phyloP scores from a whole-genome alignment of 495 filamentous ascomycete species.

The Cryomyces antarcticus region DNA sequence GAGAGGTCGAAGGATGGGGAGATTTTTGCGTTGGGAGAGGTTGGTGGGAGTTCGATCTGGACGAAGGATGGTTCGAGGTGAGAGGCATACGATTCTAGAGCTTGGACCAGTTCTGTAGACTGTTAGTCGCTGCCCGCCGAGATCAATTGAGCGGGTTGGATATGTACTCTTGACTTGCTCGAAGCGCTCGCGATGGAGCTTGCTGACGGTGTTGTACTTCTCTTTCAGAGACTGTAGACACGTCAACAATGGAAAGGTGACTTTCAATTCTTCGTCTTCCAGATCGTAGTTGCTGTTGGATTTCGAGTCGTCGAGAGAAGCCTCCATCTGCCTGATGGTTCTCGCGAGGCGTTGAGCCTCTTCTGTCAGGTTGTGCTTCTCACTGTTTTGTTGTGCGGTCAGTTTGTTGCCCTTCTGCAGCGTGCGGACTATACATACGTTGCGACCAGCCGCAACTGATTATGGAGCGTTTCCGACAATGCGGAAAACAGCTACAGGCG shows the following conservation, averaged over 20 bases:
- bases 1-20: constrained; percentile 75
- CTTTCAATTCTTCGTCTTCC: constrained; percentile 42
- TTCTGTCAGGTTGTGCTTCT: constrained; percentile 72
- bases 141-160: constrained; percentile 1
- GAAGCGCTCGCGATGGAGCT: constrained; percentile 69
- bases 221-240: constrained; percentile 67
- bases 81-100: constrained; percentile 82
- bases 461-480: constrained; percentile 69
- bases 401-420: background rate
- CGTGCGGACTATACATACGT: constrained; percentile 23
- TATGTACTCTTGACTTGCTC: constrained; percentile 85
- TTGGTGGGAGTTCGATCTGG: constrained; percentile 61
- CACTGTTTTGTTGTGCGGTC: constrained; percentile 22
- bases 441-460: constrained; percentile 59
- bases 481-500: constrained; percentile 54
- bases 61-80: constrained; percentile 81
- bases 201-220: constrained; percentile 59
- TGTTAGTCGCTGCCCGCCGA: background rate
- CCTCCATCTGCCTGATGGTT: constrained; percentile 79
- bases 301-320: constrained; percentile 60
- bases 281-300: constrained; percentile 34
- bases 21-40: constrained; percentile 49
- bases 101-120: constrained; percentile 63
- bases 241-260: constrained; percentile 60
- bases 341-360: constrained; percentile 75